These are phyloP conservation scores for Artemisia tridentata DNA, from an alignment of 129 eudicot species.

Conservation along the genomic window DNA sequence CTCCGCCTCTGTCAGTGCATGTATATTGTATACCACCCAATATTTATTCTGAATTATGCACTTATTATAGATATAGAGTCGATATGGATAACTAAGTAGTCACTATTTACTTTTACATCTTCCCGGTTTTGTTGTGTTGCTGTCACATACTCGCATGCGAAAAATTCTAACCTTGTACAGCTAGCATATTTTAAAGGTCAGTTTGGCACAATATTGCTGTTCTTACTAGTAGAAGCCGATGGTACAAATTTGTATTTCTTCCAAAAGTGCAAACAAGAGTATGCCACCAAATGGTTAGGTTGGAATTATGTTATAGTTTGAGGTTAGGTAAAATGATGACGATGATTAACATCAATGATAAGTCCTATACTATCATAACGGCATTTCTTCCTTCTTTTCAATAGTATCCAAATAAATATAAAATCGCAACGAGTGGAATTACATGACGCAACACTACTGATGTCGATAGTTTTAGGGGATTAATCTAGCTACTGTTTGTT, in stretches of 20 bases:
- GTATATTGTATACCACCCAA: too few species aligned
- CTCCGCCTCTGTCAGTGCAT: too few species aligned
- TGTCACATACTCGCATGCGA: not conserved
- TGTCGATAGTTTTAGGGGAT: constrained; percentile 15
- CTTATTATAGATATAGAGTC: too few species aligned
- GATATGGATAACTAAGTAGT: not conserved
- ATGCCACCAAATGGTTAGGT: constrained; percentile 38
- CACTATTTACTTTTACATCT: not conserved
- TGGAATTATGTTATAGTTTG: constrained; percentile 23
- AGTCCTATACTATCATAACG: not conserved
- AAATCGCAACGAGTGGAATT: constrained; percentile 15
- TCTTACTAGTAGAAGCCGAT: constrained; percentile 10
- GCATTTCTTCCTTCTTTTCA: constrained; percentile 3
- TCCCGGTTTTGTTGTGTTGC: not conserved
- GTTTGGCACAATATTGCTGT: constrained; percentile 19
- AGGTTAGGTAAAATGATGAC: constrained; percentile 36
- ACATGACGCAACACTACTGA: constrained; percentile 15
- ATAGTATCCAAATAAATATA: constrained; percentile 10
- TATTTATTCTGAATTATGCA: too few species aligned
- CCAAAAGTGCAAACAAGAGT: constrained; percentile 31
- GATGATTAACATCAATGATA: constrained; percentile 16
- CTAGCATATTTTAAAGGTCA: not conserved
- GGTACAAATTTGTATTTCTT: constrained; percentile 14
- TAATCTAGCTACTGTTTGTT: not conserved
- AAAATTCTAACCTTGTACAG: constrained; percentile 12